Conservation (phyloP, 257 asterid species). For the Marsdenia floribunda region DNA sequence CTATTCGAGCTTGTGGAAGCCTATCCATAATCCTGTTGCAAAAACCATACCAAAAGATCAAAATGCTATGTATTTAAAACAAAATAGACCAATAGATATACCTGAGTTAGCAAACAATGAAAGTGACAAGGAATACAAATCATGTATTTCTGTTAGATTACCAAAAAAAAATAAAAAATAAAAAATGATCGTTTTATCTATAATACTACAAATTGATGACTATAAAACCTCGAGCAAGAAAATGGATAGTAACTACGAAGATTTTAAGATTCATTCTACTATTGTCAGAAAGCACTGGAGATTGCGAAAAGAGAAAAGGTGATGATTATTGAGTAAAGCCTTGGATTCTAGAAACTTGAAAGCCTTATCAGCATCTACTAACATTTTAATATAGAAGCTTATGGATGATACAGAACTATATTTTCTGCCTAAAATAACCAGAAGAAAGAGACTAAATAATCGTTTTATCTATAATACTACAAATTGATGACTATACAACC, state of each 20-base stretch:
- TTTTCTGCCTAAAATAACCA: background rate
- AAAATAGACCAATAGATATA: background rate
- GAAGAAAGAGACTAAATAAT: no score
- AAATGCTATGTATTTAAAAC: conserved; percentile 3
- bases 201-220: background rate
- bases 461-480: background rate
- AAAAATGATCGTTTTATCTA: background rate
- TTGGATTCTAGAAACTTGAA: background rate
- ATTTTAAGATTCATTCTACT: background rate
- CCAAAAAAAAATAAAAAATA: no score
- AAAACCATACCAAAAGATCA: conserved; percentile 18
- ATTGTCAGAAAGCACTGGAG: background rate
- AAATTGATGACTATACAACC: background rate
- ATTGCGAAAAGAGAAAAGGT: background rate
- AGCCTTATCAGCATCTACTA: background rate
- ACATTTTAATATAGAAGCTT: background rate
- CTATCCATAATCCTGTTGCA: conserved; percentile 82
- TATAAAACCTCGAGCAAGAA: conserved; percentile 4
- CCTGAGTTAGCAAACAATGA: background rate
- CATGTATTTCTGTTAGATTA: background rate
- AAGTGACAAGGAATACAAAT: background rate
- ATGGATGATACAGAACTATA: background rate
- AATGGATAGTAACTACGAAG: background rate
- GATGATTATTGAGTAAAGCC: background rate
- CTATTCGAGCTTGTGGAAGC: conserved; percentile 84